Percentiles rank a stretch among this genome's conserved stretches.
phyloP scores from a whole-genome alignment of 306 rosid species.

The Citrullus mucosospermus region DNA sequence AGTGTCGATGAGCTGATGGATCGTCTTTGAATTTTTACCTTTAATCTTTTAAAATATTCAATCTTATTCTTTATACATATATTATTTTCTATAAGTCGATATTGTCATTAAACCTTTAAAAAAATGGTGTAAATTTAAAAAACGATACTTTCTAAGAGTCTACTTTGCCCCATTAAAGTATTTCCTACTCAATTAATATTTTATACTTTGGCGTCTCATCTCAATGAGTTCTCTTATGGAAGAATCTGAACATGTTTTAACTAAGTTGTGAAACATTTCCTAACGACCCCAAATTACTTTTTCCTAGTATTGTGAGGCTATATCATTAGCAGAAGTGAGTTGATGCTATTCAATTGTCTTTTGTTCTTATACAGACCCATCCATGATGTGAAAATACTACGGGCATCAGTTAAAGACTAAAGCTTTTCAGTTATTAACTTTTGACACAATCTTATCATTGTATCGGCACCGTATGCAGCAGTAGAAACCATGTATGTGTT shows the following conservation, averaged over 20 bases:
- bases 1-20: not conserved
- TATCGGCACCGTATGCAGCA: not conserved
- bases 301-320: not conserved
- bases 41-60: not conserved
- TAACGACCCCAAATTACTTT: not conserved
- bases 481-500: not conserved
- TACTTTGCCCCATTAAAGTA: not conserved
- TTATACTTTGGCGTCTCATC: not conserved
- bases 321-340: not conserved
- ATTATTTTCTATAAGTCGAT: not conserved
- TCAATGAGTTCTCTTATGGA: not conserved
- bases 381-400: conserved; percentile 86
- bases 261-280: not conserved
- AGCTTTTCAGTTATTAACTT: not conserved
- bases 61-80: not conserved
- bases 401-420: conserved; percentile 43
- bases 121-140: not conserved
- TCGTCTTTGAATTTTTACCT: not conserved
- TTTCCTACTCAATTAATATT: not conserved
- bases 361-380: conserved; percentile 51
- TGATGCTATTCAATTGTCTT: not conserved
- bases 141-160: not conserved
- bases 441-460: not conserved
- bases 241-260: no score
- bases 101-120: not conserved